Percentiles rank a stretch among this genome's conserved stretches.
Conservation (phyloP, 2,329 filamentous ascomycete species). For the Ophiostoma ips region DNA sequence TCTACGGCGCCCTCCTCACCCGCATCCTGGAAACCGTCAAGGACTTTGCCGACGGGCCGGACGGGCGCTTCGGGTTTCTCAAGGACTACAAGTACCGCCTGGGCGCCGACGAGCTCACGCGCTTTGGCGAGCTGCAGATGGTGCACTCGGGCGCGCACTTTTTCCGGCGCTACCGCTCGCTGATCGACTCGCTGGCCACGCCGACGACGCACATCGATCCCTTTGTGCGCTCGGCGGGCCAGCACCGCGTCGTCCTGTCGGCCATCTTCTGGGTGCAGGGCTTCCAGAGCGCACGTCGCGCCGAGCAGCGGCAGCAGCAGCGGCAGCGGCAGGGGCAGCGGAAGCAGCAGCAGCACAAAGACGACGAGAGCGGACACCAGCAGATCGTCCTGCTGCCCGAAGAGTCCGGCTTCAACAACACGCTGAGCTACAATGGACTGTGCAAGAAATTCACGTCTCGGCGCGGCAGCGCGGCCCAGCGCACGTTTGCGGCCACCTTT, state of each 20-base stretch:
- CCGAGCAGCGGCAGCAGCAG: conserved; percentile 16
- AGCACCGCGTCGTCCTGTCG: conserved; percentile 35
- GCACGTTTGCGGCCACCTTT: conserved; percentile 48
- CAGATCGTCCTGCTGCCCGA: conserved; percentile 58
- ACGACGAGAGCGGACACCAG: background rate
- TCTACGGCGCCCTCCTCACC: conserved; percentile 50
- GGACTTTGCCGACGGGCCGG: conserved; percentile 33
- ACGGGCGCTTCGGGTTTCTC: conserved; percentile 57
- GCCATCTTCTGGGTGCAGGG: conserved; percentile 64
- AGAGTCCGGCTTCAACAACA: conserved; percentile 56
- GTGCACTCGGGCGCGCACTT: conserved; percentile 64
- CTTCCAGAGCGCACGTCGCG: conserved; percentile 44
- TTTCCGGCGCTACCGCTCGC: conserved; percentile 54
- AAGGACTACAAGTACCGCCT: conserved; percentile 57
- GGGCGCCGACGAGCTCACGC: conserved; percentile 35
- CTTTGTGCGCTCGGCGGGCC: conserved; percentile 30
- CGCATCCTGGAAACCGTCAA: conserved; percentile 44
- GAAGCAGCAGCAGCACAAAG: background rate
- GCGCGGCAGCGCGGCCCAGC: conserved; percentile 36
- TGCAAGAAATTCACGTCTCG: conserved; percentile 56
- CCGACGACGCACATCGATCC: conserved; percentile 27
- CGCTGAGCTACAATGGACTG: conserved; percentile 52
- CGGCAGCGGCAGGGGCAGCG: conserved; percentile 15
- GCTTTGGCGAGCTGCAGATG: conserved; percentile 56
- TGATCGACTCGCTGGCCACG: conserved; percentile 23